Evolutionary conservation across 2,329 filamentous ascomycete species (phyloP).

Genomic region (Tympanopsis confertula): DNA sequence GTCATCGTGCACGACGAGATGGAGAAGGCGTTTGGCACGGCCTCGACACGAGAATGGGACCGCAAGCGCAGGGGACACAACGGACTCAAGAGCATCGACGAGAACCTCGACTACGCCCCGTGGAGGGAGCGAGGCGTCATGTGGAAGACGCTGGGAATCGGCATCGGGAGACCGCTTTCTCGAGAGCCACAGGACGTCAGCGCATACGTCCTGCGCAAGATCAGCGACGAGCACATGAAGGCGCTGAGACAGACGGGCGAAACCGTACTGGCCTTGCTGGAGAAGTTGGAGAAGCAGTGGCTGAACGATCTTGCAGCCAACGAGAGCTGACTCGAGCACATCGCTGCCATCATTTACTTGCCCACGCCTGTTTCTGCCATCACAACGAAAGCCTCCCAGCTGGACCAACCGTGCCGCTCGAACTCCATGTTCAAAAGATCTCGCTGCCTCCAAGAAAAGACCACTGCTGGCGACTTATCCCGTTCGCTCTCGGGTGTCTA

Average conservation of each 20-base stretch:
- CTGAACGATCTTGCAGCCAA: too few species aligned
- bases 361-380: too few species aligned
- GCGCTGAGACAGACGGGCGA: conserved; percentile 30
- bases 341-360: too few species aligned
- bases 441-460: too few species aligned
- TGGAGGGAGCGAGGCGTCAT: too few species aligned
- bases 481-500: too few species aligned
- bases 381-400: too few species aligned
- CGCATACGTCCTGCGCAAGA: not conserved
- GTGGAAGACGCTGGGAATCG: conserved; percentile 31
- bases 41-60: conserved; percentile 52
- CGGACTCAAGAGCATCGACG: conserved; percentile 57
- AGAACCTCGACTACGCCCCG: conserved; percentile 32
- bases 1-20: conserved; percentile 85
- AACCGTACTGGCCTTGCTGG: conserved; percentile 37
- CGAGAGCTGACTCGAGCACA: too few species aligned
- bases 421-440: too few species aligned
- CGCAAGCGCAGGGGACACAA: conserved; percentile 62
- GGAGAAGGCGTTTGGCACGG: conserved; percentile 57
- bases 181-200: not conserved
- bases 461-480: too few species aligned
- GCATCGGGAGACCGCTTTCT: not conserved
- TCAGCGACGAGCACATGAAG: not conserved
- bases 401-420: too few species aligned
- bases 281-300: conserved; percentile 32